Percentiles rank a stretch among this genome's conserved stretches.
Conservation (phyloP, 2,329 filamentous ascomycete species). For the Rhynchosporium secalis region DNA sequence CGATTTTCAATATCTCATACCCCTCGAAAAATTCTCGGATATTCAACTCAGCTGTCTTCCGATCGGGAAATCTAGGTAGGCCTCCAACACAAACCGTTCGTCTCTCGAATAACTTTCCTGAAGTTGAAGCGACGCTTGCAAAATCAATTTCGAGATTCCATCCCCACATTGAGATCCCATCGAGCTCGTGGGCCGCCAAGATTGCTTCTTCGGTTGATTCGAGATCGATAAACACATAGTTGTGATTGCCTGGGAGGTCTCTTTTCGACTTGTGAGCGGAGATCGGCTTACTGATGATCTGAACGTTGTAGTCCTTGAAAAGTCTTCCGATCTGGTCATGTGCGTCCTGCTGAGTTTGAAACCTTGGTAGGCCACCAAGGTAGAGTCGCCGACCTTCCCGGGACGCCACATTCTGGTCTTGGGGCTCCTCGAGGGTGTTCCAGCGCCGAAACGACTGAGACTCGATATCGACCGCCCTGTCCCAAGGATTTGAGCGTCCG, state of each 20-base stretch:
- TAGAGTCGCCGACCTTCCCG: slow-evolving; percentile 47
- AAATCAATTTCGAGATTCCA: slow-evolving; percentile 23
- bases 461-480: slow-evolving; percentile 2
- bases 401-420: slow-evolving; percentile 27
- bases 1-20: slow-evolving; percentile 45
- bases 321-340: slow-evolving; percentile 49
- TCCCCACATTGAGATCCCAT: slow-evolving; percentile 29
- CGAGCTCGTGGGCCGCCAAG: slow-evolving; percentile 48
- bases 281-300: slow-evolving; percentile 45
- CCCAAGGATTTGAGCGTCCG: slow-evolving; percentile 15
- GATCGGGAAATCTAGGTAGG: slow-evolving; percentile 50
- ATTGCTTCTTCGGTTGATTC: slow-evolving; percentile 54
- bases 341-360: slow-evolving; percentile 50
- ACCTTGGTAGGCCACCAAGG: slow-evolving; percentile 52
- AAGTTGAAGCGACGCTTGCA: slow-evolving; percentile 25
- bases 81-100: slow-evolving; percentile 53
- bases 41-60: slow-evolving; percentile 48
- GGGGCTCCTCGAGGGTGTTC: slow-evolving; percentile 29
- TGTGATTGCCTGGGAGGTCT: slow-evolving; percentile 53
- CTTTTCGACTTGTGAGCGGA: slow-evolving; percentile 58
- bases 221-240: slow-evolving; percentile 69
- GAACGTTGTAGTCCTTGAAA: slow-evolving; percentile 49
- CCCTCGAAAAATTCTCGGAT: slow-evolving; percentile 49
- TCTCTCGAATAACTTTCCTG: slow-evolving; percentile 37
- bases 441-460: slow-evolving; percentile 30